phyloP scores from a whole-genome alignment of 2,329 filamentous ascomycete species.

The Fusarium verrucosum region DNA sequence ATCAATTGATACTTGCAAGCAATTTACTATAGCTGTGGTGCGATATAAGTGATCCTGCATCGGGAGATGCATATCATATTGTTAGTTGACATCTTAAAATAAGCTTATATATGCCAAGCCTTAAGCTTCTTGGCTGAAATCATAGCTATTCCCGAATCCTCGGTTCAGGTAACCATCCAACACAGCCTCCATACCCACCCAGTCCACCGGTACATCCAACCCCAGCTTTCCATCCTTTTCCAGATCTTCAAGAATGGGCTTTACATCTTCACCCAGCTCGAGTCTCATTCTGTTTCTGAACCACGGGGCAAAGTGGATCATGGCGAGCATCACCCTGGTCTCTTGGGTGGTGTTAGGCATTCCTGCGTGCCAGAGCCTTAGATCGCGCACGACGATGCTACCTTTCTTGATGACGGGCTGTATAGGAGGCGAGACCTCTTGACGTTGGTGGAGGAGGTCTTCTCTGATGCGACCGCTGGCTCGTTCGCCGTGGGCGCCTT shows the following conservation, averaged over 20 bases:
- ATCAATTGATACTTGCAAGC: background rate
- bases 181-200: slow-evolving; percentile 54
- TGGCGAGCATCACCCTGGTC: slow-evolving; percentile 66
- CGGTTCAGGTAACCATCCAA: slow-evolving; percentile 61
- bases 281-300: slow-evolving; percentile 66
- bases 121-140: slow-evolving; percentile 61
- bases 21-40: too few relatives aligned
- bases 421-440: slow-evolving; percentile 52
- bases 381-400: slow-evolving; percentile 65
- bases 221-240: slow-evolving; percentile 48
- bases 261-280: slow-evolving; percentile 61
- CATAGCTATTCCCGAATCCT: slow-evolving; percentile 69
- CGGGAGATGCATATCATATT: background rate
- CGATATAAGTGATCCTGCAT: background rate
- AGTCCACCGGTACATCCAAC: slow-evolving; percentile 62
- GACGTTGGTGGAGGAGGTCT: slow-evolving; percentile 52
- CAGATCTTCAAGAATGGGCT: slow-evolving; percentile 56
- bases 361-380: slow-evolving; percentile 71
- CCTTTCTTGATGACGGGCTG: slow-evolving; percentile 65
- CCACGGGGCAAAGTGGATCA: slow-evolving; percentile 68
- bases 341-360: slow-evolving; percentile 65
- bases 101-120: slow-evolving; percentile 24
- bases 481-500: slow-evolving; percentile 60
- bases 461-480: slow-evolving; percentile 61
- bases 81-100: background rate